A percentile compares a stretch with the other conserved stretches of the same genome.
These are phyloP conservation scores for Immersiella caudata DNA, from an alignment of 495 filamentous ascomycete genomes.

Conservation along the genomic window DNA sequence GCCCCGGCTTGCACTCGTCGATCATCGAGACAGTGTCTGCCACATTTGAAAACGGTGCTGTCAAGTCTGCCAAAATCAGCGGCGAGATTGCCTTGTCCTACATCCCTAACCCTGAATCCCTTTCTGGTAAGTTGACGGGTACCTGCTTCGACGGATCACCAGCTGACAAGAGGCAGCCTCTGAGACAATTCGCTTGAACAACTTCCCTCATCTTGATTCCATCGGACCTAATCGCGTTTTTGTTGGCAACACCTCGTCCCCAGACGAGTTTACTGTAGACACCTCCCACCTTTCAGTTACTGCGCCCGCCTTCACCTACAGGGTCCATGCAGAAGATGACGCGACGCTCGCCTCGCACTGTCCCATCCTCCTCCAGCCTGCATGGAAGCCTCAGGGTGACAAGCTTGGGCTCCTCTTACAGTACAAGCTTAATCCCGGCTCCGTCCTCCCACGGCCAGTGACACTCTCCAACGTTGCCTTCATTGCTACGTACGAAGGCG, in stretches of 20 bases:
- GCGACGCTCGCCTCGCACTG: slow-evolving; percentile 60
- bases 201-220: slow-evolving; percentile 87
- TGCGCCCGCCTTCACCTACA: slow-evolving; percentile 90
- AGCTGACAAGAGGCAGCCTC: slow-evolving; percentile 40
- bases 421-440: slow-evolving; percentile 83
- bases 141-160: not conserved
- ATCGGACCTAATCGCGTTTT: slow-evolving; percentile 94
- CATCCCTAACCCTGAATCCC: slow-evolving; percentile 59
- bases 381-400: slow-evolving; percentile 80
- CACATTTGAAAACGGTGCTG: slow-evolving; percentile 72
- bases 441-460: slow-evolving; percentile 55
- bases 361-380: slow-evolving; percentile 76
- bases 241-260: slow-evolving; percentile 64
- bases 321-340: slow-evolving; percentile 76
- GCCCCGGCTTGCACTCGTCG: slow-evolving; percentile 81
- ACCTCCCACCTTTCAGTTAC: slow-evolving; percentile 70
- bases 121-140: slow-evolving; percentile 28
- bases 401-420: slow-evolving; percentile 82
- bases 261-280: slow-evolving; percentile 81
- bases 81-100: slow-evolving; percentile 91
- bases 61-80: slow-evolving; percentile 72
- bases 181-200: slow-evolving; percentile 81
- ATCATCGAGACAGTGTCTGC: slow-evolving; percentile 90
- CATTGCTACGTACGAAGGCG: slow-evolving; percentile 75
- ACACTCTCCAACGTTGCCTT: slow-evolving; percentile 81